A percentile compares a stretch with the other conserved stretches of the same genome.
These are phyloP conservation scores for Russula ochroleuca DNA, from an alignment of 768 basidiomycete genomes.

Conservation along the genomic window DNA sequence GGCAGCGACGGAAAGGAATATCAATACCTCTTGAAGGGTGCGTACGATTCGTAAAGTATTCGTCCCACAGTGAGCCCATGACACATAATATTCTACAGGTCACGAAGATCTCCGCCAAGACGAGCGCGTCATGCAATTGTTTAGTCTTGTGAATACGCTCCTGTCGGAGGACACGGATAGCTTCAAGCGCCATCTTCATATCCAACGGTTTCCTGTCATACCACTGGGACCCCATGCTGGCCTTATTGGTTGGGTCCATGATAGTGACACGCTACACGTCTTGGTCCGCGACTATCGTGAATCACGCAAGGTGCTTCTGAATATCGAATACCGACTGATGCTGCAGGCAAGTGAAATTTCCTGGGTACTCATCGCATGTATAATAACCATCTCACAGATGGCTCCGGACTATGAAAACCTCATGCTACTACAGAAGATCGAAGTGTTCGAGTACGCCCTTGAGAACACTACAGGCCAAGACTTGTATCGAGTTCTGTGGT, in stretches of 20 bases:
- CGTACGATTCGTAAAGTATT: not conserved
- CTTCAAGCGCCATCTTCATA: conserved; percentile 93
- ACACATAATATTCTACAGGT: conserved; percentile 43
- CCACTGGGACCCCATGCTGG: conserved; percentile 96
- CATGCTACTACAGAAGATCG: conserved; percentile 93
- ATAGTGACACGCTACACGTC: conserved; percentile 93
- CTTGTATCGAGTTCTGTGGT: conserved; percentile 92
- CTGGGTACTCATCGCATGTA: not conserved
- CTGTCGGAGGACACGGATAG: conserved; percentile 90
- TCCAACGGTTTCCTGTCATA: conserved; percentile 88
- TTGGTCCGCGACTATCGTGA: conserved; percentile 96
- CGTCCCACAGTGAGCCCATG: not conserved
- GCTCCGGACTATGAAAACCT: conserved; percentile 97
- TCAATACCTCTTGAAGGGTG: conserved; percentile 87
- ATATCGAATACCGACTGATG: conserved; percentile 99
- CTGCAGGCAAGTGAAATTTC: conserved; percentile 59
- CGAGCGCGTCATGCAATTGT: conserved; percentile 98
- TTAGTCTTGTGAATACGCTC: conserved; percentile 93
- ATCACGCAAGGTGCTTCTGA: conserved; percentile 90
- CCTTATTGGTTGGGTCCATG: conserved; percentile 91
- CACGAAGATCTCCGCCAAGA: conserved; percentile 99
- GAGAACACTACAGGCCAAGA: conserved; percentile 99
- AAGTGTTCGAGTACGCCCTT: conserved; percentile 97
- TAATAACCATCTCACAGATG: conserved; percentile 59
- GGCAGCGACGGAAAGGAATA: conserved; percentile 94